Percentiles rank a stretch among this genome's conserved stretches.
Evolutionary conservation across 257 asterid genomes (phyloP).

Genomic region (Solanum sejunctum): DNA sequence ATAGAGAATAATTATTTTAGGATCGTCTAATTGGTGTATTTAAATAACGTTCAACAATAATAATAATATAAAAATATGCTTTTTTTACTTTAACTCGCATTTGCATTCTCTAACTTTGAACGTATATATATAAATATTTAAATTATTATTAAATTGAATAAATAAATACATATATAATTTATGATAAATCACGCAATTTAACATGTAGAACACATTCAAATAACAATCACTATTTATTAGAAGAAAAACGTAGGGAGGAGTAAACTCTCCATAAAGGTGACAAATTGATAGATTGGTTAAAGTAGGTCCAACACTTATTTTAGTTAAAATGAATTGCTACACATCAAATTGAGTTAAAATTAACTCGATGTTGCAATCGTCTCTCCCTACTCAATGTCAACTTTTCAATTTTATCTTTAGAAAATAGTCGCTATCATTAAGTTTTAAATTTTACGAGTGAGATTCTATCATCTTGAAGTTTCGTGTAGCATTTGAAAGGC

Average conservation of each 20-base stretch:
- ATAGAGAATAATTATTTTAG: not conserved
- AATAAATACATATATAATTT: too few relatives aligned
- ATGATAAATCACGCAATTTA: too few relatives aligned
- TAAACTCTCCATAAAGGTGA: not conserved
- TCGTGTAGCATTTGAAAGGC: not conserved
- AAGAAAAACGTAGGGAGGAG: too few relatives aligned
- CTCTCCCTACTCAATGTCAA: not conserved
- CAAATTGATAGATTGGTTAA: not conserved
- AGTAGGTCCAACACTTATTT: not conserved
- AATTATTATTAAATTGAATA: too few relatives aligned
- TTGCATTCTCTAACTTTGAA: too few relatives aligned
- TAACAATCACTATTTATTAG: too few relatives aligned
- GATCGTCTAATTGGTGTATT: too few relatives aligned
- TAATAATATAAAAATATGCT: too few relatives aligned
- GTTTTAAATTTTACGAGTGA: not conserved
- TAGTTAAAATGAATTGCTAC: not conserved
- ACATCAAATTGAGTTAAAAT: not conserved
- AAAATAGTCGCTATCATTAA: not conserved
- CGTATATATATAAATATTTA: too few relatives aligned
- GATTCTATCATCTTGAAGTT: not conserved
- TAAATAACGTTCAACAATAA: too few relatives aligned
- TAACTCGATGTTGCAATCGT: not conserved
- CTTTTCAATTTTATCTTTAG: not conserved
- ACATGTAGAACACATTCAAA: too few relatives aligned
- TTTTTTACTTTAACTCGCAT: too few relatives aligned